Evolutionary conservation across 768 basidiomycete species (phyloP), one percentile per base, ranked within the genome.

Genomic region (Auricularia heimuer): DNA sequence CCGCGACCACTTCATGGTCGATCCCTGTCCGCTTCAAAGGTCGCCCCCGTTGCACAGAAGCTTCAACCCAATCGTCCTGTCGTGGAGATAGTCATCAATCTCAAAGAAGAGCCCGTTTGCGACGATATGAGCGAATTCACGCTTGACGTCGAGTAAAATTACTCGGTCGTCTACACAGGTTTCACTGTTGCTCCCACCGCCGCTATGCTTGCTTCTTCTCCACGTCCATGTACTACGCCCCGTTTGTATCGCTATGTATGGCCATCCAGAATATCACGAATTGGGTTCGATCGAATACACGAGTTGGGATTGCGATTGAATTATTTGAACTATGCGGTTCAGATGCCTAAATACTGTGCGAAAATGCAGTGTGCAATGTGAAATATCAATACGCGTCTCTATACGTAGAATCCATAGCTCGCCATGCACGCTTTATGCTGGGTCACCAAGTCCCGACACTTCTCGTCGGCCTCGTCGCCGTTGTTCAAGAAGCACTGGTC

Each of bases 401-500:
- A 81, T 12, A 81, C 75, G 68, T 93, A 90, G 83, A 98, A 98
- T 11, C 96, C 96, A 61, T 92, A 83, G 18, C 81, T 77, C 47
- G 87, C 82, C 97, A 99, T 99, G 79, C 97, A 99, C 12, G 87
- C 84, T 62, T 93, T 79, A 69, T 98, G 96, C 65, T 80, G 83
- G 71, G 85, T 82, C 3, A 99, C 83, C 58, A 94, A 77, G 62
- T 89, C 84, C 71, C 80, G 85, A 79, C 97, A 99, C 73, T 89
- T 87, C 65, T 87, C 88, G 65, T 84, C 81, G 4, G 89, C 89
- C 65, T 84, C 83, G 24, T 81, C 75, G 66, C 87, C 87, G 69
- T 82, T 84, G 65, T 85, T 83, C 66, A 98, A 79, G 80, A 97
- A 98, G 76, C 97, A 99, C 68, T 94, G 88, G 75, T 99, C 97